These are phyloP conservation scores for Theobroma cacao DNA, from an alignment of 345 rosid genomes.

Conservation along the genomic window DNA sequence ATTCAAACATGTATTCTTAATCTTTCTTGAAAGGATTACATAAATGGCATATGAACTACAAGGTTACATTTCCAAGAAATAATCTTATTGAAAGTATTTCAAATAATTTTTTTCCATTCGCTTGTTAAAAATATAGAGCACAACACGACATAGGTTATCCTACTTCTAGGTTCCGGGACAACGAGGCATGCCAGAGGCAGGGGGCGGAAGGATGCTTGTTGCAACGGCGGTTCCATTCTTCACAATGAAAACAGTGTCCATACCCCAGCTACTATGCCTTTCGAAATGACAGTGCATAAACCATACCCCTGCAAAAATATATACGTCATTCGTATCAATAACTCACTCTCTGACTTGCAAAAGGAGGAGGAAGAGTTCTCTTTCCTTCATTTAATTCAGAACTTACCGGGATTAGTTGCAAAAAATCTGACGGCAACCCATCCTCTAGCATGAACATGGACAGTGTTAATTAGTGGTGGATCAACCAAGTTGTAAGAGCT, in stretches of 20 bases:
- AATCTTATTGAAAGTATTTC: too few relatives aligned
- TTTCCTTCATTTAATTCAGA: not conserved
- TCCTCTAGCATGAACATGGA: slow-evolving; percentile 10
- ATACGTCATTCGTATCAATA: not conserved
- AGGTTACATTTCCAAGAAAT: too few relatives aligned
- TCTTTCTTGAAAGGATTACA: too few relatives aligned
- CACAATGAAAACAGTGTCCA: slow-evolving; percentile 32
- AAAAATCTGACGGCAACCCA: slow-evolving; percentile 27
- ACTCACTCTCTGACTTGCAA: not conserved
- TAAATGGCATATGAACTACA: too few relatives aligned
- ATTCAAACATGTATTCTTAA: too few relatives aligned
- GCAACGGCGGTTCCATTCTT: slow-evolving; percentile 21
- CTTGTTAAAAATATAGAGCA: too few relatives aligned
- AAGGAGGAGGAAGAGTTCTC: not conserved
- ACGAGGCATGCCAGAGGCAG: not conserved
- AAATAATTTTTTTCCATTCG: too few relatives aligned
- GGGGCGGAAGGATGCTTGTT: not conserved
- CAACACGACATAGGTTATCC: too few relatives aligned
- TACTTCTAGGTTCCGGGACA: slow-evolving; percentile 17
- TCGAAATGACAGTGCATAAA: slow-evolving; percentile 35
- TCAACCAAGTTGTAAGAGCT: slow-evolving; percentile 22
- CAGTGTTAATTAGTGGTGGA: slow-evolving; percentile 28
- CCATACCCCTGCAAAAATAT: slow-evolving; percentile 31
- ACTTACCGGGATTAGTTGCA: slow-evolving; percentile 26
- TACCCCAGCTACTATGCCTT: slow-evolving; percentile 30